phyloP scores from a whole-genome alignment of 1,284 basidiomycete species.

The Rhodotorula mucilaginosa region DNA sequence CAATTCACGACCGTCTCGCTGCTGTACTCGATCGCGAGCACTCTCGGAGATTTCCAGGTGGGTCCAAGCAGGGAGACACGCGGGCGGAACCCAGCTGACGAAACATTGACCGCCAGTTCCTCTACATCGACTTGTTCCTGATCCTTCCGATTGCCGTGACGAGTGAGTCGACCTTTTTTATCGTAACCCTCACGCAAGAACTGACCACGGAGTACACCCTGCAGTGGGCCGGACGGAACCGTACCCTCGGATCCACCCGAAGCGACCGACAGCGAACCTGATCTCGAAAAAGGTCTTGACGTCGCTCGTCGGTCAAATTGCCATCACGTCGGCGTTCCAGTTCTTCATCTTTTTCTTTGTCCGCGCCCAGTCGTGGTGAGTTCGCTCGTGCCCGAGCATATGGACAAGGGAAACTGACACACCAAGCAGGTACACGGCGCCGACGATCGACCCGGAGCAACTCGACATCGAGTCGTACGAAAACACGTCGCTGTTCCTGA shows the following conservation, averaged over 20 bases:
- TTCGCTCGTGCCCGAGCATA: slow-evolving; percentile 1
- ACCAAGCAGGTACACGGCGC: slow-evolving; percentile 55
- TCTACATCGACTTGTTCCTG: slow-evolving; percentile 97
- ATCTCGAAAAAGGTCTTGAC: slow-evolving; percentile 94
- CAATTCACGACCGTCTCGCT: slow-evolving; percentile 80
- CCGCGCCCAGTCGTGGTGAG: slow-evolving; percentile 74
- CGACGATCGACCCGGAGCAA: slow-evolving; percentile 65
- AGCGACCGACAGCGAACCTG: slow-evolving; percentile 91
- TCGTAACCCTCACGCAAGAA: neutral
- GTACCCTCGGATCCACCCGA: slow-evolving; percentile 78
- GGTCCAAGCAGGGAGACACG: slow-evolving; percentile 33
- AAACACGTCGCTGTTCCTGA: slow-evolving; percentile 86
- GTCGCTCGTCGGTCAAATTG: slow-evolving; percentile 88
- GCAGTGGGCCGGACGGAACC: slow-evolving; percentile 91
- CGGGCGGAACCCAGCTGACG: neutral
- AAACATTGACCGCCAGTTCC: slow-evolving; percentile 59
- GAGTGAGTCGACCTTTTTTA: slow-evolving; percentile 59
- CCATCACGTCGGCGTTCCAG: slow-evolving; percentile 81
- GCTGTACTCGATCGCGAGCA: slow-evolving; percentile 93
- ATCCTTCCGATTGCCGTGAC: slow-evolving; percentile 95
- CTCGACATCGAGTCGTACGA: slow-evolving; percentile 89
- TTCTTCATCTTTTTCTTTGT: slow-evolving; percentile 88
- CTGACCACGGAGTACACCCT: slow-evolving; percentile 1
- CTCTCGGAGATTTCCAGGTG: slow-evolving; percentile 93
- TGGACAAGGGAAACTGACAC: neutral